Base-by-base conservation (phyloP, 176 grass and related monocot genomes). In the Cenchrus americanus region DNA sequence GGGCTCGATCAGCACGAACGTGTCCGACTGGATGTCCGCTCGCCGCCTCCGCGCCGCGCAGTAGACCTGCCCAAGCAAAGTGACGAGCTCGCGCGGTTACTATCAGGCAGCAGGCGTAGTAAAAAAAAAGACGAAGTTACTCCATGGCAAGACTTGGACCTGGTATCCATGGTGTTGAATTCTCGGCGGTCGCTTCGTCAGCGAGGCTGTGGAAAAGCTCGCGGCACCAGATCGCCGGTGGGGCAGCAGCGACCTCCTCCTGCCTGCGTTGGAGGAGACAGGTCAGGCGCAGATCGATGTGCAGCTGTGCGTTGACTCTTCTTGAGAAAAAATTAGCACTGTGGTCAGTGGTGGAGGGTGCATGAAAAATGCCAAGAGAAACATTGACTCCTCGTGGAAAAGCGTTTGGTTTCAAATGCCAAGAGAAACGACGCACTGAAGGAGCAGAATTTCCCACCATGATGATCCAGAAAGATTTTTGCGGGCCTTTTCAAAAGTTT, bases 1-100 rank as follows among this genome's bases (percentile, higher is more conserved):
- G 0, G 93, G 96, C 87, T 98, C 93, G 67, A 95, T 12, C 61
- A 98, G 86, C 61, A 98, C 93, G 78, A 83, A 97, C 40, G 83
- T 93, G 48, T 90, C 96, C 13, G 91, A 95, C 60, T 83, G 76
- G 76, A 92, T 85, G 76, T 92, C 90, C 26, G 89, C 91, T 40
- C 83, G 69, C 71, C 83, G 80, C 87, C 96, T 73, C 61, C 93
- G 85, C 26, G 83, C 87, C 7, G 80, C 83, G 74, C 19, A 78
- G 43, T 44, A 4, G 68, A 91, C 81, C 94, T 96, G 26, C 14
- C 21, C 40, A 22, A 15, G 26, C 50, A 17, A 59, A 63, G 55
- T 7, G 22, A 41, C 1, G 10, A 62, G 41, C 15, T 72, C 42
- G 11, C 42, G 24, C 37, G 3, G 69, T 14, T 41, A 55, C 61